Evolutionary conservation across 2,329 filamentous ascomycete genomes (phyloP), one percentile per base, ranked within the genome.

Genomic region (Pestalotiopsis fici): DNA sequence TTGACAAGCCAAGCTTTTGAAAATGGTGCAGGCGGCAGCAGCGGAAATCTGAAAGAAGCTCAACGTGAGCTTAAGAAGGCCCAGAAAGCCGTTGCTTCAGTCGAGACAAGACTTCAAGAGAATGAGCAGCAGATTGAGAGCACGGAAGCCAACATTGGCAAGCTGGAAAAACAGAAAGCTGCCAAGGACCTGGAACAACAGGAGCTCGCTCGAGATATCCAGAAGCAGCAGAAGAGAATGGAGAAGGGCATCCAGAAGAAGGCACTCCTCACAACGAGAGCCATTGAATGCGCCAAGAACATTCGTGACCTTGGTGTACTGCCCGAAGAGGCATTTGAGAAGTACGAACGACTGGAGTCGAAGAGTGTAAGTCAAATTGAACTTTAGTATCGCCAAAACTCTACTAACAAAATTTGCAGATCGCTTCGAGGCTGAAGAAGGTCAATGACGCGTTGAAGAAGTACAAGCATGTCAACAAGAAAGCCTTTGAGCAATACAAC

Each of bases 401-500:
- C 27, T n/a, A 37, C 63, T 65, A 25, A 65, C 50, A 23, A 12
- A n/a, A 13, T n/a, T 27, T 64, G 21, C 27, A 89, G 85, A 88
- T 89, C 68, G 83, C 84, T n/a, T 83, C 83, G 54, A 90, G 91
- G 66, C 88, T 98, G 27, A 94, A 96, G 81, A 97, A 95, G 76
- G 94, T 95, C 75, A 97, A 97, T 70, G 93, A 97, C 73, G 90
- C 93, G 0, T 85, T 98, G 65, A 98, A 98, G 83, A 97, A 98
- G 78, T 98, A 96, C 82, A 94, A 94, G 66, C 94, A 98, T 75
- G 95, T 99, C 82, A 99, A 99, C 87, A 99, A 98, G 83, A 98
- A 99, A 82, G 96, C 96, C 0, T 97, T 98, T 77, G 97, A 99
- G 81, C 96, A 99, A 79, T 99, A 98, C 83, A 97, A 95, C 82